A percentile compares a stretch with the other conserved stretches of the same genome.
phyloP scores from a whole-genome alignment of 2,329 filamentous ascomycete genomes.

The Pseudocercospora vitis region DNA sequence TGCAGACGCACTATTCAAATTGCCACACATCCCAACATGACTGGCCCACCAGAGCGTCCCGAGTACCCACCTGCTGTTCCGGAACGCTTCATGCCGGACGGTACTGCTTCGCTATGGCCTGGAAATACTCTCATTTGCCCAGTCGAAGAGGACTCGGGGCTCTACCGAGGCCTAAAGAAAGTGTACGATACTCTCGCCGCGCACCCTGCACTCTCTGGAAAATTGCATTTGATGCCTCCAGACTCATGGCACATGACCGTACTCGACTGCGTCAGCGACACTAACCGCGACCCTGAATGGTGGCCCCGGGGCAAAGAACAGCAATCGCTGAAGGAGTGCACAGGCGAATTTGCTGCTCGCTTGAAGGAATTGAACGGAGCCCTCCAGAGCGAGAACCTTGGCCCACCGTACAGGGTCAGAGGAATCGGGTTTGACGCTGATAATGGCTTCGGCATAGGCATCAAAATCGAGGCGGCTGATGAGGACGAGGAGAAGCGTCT shows the following conservation, averaged over 20 bases:
- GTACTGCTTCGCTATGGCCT: background rate
- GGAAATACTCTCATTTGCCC: background rate
- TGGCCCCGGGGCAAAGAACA: conserved; percentile 9
- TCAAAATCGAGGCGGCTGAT: background rate
- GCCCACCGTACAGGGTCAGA: background rate
- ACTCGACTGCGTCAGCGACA: conserved; percentile 8
- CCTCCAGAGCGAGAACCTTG: background rate
- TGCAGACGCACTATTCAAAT: too few species aligned
- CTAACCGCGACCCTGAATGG: background rate
- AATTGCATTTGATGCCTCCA: conserved; percentile 5
- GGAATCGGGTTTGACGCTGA: background rate
- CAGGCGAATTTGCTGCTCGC: background rate
- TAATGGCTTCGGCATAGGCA: conserved; percentile 1
- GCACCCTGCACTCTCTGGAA: background rate
- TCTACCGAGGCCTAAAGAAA: background rate
- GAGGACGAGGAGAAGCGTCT: conserved; percentile 2
- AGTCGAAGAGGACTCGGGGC: background rate
- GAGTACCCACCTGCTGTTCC: conserved; percentile 2
- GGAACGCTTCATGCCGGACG: background rate
- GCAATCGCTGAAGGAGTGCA: conserved; percentile 6
- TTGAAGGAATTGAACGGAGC: background rate
- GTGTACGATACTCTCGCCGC: background rate
- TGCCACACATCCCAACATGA: too few species aligned
- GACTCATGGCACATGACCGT: conserved; percentile 14
- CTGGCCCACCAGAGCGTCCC: too few species aligned